Conservation (phyloP, 2,329 filamentous ascomycete species). For the Scedosporium boydii region DNA sequence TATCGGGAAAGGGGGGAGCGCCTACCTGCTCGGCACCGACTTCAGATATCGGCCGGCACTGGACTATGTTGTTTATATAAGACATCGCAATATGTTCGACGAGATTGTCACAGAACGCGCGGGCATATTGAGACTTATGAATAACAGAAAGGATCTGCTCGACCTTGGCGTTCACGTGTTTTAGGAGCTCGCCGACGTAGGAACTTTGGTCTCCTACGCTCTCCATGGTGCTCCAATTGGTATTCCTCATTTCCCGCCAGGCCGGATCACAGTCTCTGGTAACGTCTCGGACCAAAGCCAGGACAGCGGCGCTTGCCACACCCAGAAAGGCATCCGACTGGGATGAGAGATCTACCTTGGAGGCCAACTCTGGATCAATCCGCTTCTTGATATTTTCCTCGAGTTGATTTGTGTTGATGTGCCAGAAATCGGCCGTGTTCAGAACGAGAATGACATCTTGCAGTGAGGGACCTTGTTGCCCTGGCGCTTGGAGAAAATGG, state of each 20-base stretch:
- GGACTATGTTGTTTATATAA: constrained; percentile 77
- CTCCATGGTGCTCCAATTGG: constrained; percentile 89
- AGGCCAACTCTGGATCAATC: constrained; percentile 68
- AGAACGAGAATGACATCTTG: constrained; percentile 79
- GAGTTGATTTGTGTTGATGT: constrained; percentile 82
- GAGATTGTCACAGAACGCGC: constrained; percentile 93
- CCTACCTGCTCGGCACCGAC: constrained; percentile 82
- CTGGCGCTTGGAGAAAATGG: constrained; percentile 53
- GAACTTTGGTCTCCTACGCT: constrained; percentile 87
- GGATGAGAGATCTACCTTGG: constrained; percentile 77
- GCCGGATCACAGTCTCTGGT: constrained; percentile 74
- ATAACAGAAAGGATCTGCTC: constrained; percentile 68
- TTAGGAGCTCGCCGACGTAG: constrained; percentile 76
- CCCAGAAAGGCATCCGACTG: constrained; percentile 94
- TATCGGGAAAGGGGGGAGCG: neutral
- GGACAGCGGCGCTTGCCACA: constrained; percentile 79
- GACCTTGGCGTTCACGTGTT: constrained; percentile 60
- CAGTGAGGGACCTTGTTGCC: constrained; percentile 39
- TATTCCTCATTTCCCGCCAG: constrained; percentile 97
- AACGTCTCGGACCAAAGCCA: constrained; percentile 74
- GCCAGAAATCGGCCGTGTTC: constrained; percentile 97
- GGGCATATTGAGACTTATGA: constrained; percentile 85
- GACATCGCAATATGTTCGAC: constrained; percentile 74
- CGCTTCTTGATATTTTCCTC: constrained; percentile 91
- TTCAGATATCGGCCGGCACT: constrained; percentile 84